Base-by-base conservation (phyloP, 306 rosid genomes). In the Rosa multiflora region DNA sequence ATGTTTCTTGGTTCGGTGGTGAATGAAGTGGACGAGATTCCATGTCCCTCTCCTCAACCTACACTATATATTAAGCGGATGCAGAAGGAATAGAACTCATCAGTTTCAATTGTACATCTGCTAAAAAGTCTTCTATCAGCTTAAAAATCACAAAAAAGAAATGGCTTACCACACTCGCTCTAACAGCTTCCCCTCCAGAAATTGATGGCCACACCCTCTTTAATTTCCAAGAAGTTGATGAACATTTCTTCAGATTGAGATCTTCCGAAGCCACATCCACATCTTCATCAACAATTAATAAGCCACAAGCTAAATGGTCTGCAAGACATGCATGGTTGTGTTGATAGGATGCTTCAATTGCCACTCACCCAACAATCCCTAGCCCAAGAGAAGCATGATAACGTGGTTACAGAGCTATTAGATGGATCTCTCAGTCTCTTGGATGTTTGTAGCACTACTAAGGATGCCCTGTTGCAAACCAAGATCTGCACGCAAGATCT, bases 141-240 rank as follows among this genome's bases (percentile, higher is more conserved):
- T 39, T 32, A 10, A 26, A 75, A 59, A 15, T 18, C 43, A 43
- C 43, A 58, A 56, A 29, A 40, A 46, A 14, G 44, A 75, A 75
- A 49, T 83, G 61, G 73, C 80, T 40, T 68, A 55, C 80, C 87
- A 88, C 14, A 43, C 64, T 47, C 91, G 88, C 47, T 85, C 87
- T 2, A 81, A 83, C 79, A 88, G 88, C 82, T 80, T 83, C 52
- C 91, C 88, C 2, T 77, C 85, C 0, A 85, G 80, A 23, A 23
- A 23, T 23, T 23, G 26, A 23, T 23, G 26, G 61, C 78, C 86
- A 26, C 87, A 88, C 72, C 87, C 89, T 4, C 29, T 83, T 46
- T 26, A 26, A 26, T 26, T 17, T 83, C 63, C 46, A 56, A 10
- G 77, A 80, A 56, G 70, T 83, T 55, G 80, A 88, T 9, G 82